A percentile compares a stretch with the other conserved stretches of the same genome.
Conservation (phyloP, 208 protist genomes). For the Spongospora subterranea region DNA sequence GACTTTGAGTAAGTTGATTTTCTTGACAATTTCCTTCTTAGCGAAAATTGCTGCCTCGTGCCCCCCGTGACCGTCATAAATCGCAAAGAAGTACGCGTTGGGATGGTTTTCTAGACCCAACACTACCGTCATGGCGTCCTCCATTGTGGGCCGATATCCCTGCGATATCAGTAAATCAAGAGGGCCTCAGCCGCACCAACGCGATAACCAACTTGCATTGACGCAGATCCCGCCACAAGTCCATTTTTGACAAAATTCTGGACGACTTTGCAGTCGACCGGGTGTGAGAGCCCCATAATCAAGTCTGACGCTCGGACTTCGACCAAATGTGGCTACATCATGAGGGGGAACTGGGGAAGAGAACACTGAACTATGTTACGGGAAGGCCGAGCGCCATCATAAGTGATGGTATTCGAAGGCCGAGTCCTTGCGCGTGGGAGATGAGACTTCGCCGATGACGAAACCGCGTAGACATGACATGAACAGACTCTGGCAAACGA, state of each 20-base stretch:
- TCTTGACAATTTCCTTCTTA: slow-evolving; percentile 8
- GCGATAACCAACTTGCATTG: neutral
- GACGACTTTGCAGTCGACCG: neutral
- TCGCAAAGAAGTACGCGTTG: neutral
- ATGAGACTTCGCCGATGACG: no score
- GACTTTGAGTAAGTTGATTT: neutral
- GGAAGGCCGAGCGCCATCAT: no score
- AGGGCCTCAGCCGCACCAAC: neutral
- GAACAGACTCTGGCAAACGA: no score
- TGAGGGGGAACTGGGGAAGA: no score
- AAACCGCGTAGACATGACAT: no score
- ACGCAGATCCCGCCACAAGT: neutral
- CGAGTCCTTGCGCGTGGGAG: no score
- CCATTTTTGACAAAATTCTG: neutral
- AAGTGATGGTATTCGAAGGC: no score
- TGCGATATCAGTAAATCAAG: neutral
- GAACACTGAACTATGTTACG: no score
- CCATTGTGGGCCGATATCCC: neutral
- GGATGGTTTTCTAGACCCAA: neutral
- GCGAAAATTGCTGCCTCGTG: neutral
- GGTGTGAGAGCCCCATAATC: neutral
- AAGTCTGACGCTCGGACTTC: no score
- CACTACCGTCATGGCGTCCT: neutral
- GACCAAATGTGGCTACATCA: no score
- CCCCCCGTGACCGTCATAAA: neutral